Base-by-base conservation (phyloP, 1,284 basidiomycete genomes). In the Jaminaea rosea region DNA sequence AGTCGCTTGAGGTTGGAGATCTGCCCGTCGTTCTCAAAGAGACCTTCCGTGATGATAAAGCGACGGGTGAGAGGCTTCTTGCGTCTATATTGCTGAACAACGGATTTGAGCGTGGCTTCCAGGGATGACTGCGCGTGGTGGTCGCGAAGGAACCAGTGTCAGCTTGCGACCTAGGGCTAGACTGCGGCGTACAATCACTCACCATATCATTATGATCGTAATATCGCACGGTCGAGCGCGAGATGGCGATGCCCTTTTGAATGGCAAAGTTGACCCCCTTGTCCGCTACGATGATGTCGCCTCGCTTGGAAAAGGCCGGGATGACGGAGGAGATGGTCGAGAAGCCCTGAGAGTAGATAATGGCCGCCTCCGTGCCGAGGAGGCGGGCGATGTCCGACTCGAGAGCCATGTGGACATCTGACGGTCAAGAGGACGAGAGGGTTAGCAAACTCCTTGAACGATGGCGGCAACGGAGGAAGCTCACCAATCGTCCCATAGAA, bases 261-360 rank as follows among this genome's bases (percentile, higher is more conserved):
- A 97, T 89, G 21, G 89, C 84, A 76, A 97, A 92, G 76, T 88
- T 94, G 65, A 93, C 85, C 36, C 85, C 84, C 26, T 89, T 83
- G 75, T 99, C 94, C 2, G 90, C 92, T n/a, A 99, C 87, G 69
- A 99, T 93, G 66, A 97, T 84, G 69, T 99, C 94, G 3, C 92
- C 92, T 60, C 94, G 85, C 75, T 99, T 99, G 78, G 87, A 89
- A 74, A 97, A 99, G 1, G 93, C 89, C 0, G 93, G 88, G 55
- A 98, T 97, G 67, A 93, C 91, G 21, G 90, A 94, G 1, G 88
- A 85, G 60, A 90, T 83, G 52, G 91, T 91, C 11, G 87, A 84
- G 76, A 94, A 98, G 7, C 84, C 86, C 77, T 98, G 94, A 2
- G 91, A 85, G 77, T 98, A 98, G 61, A 97, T 81, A 74, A 98